Evolutionary conservation across 345 rosid species (phyloP).

Genomic region (Mallotus nudiflorus): DNA sequence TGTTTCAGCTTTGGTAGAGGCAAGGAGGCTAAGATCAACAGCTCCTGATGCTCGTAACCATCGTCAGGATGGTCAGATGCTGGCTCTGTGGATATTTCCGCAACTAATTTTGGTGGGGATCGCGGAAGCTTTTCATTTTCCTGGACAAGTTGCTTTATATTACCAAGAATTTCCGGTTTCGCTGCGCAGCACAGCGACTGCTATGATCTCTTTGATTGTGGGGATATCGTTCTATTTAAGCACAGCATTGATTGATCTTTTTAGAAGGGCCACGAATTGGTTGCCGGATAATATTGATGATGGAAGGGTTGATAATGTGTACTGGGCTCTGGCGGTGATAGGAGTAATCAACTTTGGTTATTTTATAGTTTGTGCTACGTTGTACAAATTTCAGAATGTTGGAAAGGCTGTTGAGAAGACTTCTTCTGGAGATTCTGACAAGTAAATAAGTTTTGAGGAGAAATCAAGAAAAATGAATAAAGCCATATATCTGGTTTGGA

Average conservation of each 20-base stretch:
- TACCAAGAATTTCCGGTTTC: slow-evolving; percentile 48
- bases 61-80: slow-evolving; percentile 25
- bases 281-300: slow-evolving; percentile 46
- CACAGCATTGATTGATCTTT: slow-evolving; percentile 36
- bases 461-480: no score
- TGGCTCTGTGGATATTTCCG: slow-evolving; percentile 51
- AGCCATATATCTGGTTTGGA: no score
- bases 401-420: neutral
- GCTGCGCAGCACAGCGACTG: slow-evolving; percentile 42
- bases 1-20: slow-evolving; percentile 41
- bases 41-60: slow-evolving; percentile 20
- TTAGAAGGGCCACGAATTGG: slow-evolving; percentile 44
- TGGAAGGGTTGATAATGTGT: slow-evolving; percentile 40
- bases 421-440: neutral
- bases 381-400: slow-evolving; percentile 11
- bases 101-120: slow-evolving; percentile 42
- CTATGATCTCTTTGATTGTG: slow-evolving; percentile 40
- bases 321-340: slow-evolving; percentile 12
- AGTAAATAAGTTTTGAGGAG: neutral
- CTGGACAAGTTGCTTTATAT: slow-evolving; percentile 40
- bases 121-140: slow-evolving; percentile 51
- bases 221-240: slow-evolving; percentile 44
- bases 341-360: slow-evolving; percentile 17
- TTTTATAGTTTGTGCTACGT: slow-evolving; percentile 12
- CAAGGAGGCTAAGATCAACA: slow-evolving; percentile 38